A percentile compares a stretch with the other conserved stretches of the same genome.
phyloP scores from a whole-genome alignment of 176 grass and related monocot genomes.

The Hordeum vulgare region MorexV3_pseudomolecules_assembly NC_058520.1:364546518-364547017 shows the following conservation, averaged over 20 bases:
- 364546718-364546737: slow-evolving; percentile 60
- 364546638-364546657: slow-evolving; percentile 54
- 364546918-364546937: slow-evolving; percentile 23
- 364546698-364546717: slow-evolving; percentile 71
- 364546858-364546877: slow-evolving; percentile 59
- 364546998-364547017: slow-evolving; percentile 81
- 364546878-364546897: slow-evolving; percentile 57
- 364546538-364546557: slow-evolving; percentile 17
- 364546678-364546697: slow-evolving; percentile 57
- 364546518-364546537: slow-evolving; percentile 33
- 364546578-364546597: slow-evolving; percentile 85
- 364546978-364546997: slow-evolving; percentile 55
- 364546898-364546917: slow-evolving; percentile 70
- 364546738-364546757: slow-evolving; percentile 46
- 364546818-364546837: slow-evolving; percentile 20
- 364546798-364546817: slow-evolving; percentile 11
- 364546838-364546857: slow-evolving; percentile 22
- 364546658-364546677: slow-evolving; percentile 53
- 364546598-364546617: slow-evolving; percentile 57
- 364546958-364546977: slow-evolving; percentile 40
- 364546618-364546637: slow-evolving; percentile 57
- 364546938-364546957: slow-evolving; percentile 8
- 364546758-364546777: slow-evolving; percentile 37
- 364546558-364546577: slow-evolving; percentile 88
- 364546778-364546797: neutral